Evolutionary conservation across 257 asterid species (phyloP), one percentile per base, ranked within the genome.

Genomic region (Nicotiana otophora): DNA sequence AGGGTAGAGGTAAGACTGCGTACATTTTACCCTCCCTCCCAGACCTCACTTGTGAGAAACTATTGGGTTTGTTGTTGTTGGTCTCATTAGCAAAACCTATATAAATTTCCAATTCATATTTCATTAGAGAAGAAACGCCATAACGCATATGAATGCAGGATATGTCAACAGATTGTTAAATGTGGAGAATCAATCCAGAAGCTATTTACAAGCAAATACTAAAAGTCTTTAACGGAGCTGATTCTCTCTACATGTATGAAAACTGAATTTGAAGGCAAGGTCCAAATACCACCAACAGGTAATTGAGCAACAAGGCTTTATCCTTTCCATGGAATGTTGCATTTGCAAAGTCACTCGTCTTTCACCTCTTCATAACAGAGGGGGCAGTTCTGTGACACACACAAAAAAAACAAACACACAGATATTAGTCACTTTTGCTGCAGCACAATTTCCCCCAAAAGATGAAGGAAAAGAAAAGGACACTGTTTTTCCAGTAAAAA

Each of bases 321-420:
- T 7, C 51, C 26, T 66, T 66, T 33, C 75, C 63, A 51, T 33
- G 12, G 3, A 61, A 19, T 23, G 76, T 62, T 77, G 64, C 53
- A 67, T 39, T n/a, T 28, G 57, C 84, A 31, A 57, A 30, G 16
- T 89, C 90, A 90, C 84, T 91, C 88, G 2, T 88, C 97, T 84
- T 80, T 82, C 84, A 94, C 98, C 90, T 92, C 98, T 87, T 84
- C 90, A 81, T 86, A 93, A 69, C 98, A 93, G 68, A 94, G 86
- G 17, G 98, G 98, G 89, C 98, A 94, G 86, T 83, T 92, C 98
- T 94, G 94, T 42, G n/a, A 87, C 57, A 16, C 26, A 80, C 20
- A 67, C 23, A 68, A n/a, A 81, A 16, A 61, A 10, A 20, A 16
- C 79, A 3, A 81, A 81, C 10, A 30, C 23, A 84, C 4, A 81